phyloP scores from a whole-genome alignment of 2,329 filamentous ascomycete species.

The Simplicillium aogashimaense region DNA sequence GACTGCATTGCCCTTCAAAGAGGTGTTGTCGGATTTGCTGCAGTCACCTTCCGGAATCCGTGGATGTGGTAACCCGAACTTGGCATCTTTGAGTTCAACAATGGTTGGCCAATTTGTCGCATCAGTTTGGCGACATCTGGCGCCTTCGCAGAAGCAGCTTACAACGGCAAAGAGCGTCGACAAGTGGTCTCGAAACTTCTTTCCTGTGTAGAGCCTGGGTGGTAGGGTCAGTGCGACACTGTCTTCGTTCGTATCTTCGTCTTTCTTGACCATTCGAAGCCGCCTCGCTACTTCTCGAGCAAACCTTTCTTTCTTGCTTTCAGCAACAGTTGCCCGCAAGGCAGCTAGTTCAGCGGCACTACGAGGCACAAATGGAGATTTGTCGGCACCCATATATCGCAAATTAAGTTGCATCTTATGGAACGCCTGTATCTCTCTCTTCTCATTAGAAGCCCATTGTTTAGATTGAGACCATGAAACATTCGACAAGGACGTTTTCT shows the following conservation, averaged over 20 bases:
- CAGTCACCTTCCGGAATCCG: no score
- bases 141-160: no score
- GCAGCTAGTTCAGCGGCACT: conserved; percentile 22
- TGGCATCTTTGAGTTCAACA: no score
- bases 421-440: conserved; percentile 21
- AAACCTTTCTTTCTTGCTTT: conserved; percentile 5
- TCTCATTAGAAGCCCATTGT: conserved; percentile 25
- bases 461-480: conserved; percentile 27
- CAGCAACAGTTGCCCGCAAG: conserved; percentile 18
- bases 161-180: no score
- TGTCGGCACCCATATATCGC: conserved; percentile 21
- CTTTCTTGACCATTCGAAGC: no score
- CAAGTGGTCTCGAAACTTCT: no score
- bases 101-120: no score
- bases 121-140: no score
- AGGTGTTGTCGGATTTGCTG: no score
- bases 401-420: conserved; percentile 24
- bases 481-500: neutral
- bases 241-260: no score
- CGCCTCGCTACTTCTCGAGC: neutral
- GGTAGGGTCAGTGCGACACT: neutral
- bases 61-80: no score
- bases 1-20: no score
- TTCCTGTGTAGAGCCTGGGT: neutral
- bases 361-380: conserved; percentile 26